phyloP scores from a whole-genome alignment of 768 basidiomycete genomes.

The Guyanaporus albipodus region DNA sequence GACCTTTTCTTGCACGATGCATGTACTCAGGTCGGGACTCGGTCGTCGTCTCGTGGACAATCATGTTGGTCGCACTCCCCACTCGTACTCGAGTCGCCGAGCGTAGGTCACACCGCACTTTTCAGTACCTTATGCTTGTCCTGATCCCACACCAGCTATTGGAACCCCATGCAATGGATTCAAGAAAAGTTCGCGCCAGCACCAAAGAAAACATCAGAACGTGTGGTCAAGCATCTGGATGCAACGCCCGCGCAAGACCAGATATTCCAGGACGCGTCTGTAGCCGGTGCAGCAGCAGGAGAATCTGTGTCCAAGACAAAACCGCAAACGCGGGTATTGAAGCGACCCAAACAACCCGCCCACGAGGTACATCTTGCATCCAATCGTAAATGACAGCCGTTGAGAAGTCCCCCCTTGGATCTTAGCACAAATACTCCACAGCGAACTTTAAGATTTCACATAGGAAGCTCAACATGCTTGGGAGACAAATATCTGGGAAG shows the following conservation, averaged over 20 bases:
- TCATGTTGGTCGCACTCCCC: constrained; percentile 10
- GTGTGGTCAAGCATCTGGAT: constrained; percentile 38
- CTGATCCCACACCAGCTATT: constrained; percentile 38
- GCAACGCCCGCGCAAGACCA: constrained; percentile 25
- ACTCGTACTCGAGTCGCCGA: constrained; percentile 33
- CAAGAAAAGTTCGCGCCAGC: constrained; percentile 52
- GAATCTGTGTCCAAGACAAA: constrained; percentile 17
- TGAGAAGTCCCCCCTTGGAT: constrained; percentile 8
- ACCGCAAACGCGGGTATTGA: constrained; percentile 7
- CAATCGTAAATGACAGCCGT: not conserved
- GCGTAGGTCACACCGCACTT: constrained; percentile 34
- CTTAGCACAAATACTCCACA: constrained; percentile 89
- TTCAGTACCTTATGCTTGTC: not conserved
- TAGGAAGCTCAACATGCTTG: constrained; percentile 87
- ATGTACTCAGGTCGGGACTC: no score
- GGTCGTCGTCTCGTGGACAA: constrained; percentile 14
- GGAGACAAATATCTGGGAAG: constrained; percentile 81
- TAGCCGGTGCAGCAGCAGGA: constrained; percentile 15
- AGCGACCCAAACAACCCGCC: constrained; percentile 24
- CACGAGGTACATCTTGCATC: constrained; percentile 21
- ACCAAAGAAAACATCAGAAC: constrained; percentile 41
- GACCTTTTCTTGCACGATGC: constrained; percentile 20
- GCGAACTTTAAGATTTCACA: constrained; percentile 91
- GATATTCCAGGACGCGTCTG: constrained; percentile 43
- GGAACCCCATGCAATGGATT: constrained; percentile 62